Conservation (phyloP, 208 protist genomes). For the Leishmania martiniquensis region DNA sequence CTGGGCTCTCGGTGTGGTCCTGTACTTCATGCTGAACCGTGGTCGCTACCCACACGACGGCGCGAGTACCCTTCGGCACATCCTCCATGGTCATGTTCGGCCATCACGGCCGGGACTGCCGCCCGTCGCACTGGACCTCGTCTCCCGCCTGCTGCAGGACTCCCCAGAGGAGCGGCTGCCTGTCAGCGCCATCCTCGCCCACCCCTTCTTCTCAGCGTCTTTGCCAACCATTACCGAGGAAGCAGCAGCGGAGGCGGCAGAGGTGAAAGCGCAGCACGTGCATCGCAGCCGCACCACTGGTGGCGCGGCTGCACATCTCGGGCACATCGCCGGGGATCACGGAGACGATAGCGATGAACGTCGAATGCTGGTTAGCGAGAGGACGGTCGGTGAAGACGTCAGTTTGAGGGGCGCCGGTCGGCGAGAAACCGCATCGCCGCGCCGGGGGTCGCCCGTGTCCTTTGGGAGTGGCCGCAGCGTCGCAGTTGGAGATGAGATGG, state of each 20-base stretch:
- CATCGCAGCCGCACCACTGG: neutral
- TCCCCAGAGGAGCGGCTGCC: constrained; percentile 61
- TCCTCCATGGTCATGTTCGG: constrained; percentile 68
- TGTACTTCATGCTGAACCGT: constrained; percentile 90
- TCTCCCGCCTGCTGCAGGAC: constrained; percentile 59
- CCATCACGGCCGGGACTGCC: constrained; percentile 49
- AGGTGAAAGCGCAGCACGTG: neutral
- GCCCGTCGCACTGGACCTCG: constrained; percentile 52
- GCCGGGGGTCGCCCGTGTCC: neutral
- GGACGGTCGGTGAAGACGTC: neutral
- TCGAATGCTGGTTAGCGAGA: neutral
- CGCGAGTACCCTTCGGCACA: constrained; percentile 87
- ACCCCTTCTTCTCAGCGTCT: constrained; percentile 58
- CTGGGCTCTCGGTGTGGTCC: constrained; percentile 83
- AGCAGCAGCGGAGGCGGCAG: constrained; percentile 8
- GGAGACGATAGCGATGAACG: neutral
- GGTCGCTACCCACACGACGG: constrained; percentile 89
- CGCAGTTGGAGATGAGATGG: neutral
- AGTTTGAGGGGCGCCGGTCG: neutral
- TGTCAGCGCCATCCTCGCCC: constrained; percentile 61
- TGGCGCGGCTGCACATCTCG: neutral
- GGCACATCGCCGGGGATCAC: neutral
- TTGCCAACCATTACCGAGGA: constrained; percentile 30
- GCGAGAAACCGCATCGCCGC: neutral
- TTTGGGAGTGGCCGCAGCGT: constrained; percentile 8